Evolutionary conservation across 2,329 filamentous ascomycete genomes (phyloP), one percentile per base, ranked within the genome.

Genomic region (Paracoccidioides brasiliensis): DNA sequence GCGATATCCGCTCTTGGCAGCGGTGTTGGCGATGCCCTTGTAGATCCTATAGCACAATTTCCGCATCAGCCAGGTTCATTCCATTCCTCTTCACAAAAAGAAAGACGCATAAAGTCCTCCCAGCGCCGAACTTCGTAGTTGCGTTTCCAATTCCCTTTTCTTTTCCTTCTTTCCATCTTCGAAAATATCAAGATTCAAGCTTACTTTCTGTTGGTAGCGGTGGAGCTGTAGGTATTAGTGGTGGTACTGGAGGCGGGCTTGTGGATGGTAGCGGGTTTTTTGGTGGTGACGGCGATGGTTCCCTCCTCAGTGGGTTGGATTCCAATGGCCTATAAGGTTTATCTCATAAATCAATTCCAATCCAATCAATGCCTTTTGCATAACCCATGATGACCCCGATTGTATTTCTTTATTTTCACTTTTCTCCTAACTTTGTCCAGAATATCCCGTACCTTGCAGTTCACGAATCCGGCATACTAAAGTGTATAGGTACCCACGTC

Each of bases 391-490:
- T n/a, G n/a, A 9, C 46, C 4, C 32, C 14, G 35, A 28, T 50
- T 3, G 33, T 37, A n/a, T 42, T 12, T 12, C 33, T 9, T 9
- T 37, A 50, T 50, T 38, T 14, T 50, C n/a, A 22, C 8, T 30
- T 22, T 4, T 38, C 8, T 46, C 33, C 32, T 32, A 4, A 6
- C 35, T 37, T 37, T 3, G 4, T 4, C 1, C 15, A 32, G 33
- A n/a, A 46, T 33, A 46, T 32, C 30, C 41, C 61, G 67, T 86
- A 93, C 89, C 87, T 95, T 93, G 74, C 85, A 82, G 80, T 95
- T 95, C 76, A 88, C 83, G 76, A 90, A 94, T 70, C 93, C 93
- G 68, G 88, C 88, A 76, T 95, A 82, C 88, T 94, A 71, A 52
- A 57, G 22, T 22, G 22, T 58, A 56, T 14, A 46, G 6, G 14